Evolutionary conservation across 2,329 filamentous ascomycete genomes (phyloP).

Genomic region (Fusarium nanum): DNA sequence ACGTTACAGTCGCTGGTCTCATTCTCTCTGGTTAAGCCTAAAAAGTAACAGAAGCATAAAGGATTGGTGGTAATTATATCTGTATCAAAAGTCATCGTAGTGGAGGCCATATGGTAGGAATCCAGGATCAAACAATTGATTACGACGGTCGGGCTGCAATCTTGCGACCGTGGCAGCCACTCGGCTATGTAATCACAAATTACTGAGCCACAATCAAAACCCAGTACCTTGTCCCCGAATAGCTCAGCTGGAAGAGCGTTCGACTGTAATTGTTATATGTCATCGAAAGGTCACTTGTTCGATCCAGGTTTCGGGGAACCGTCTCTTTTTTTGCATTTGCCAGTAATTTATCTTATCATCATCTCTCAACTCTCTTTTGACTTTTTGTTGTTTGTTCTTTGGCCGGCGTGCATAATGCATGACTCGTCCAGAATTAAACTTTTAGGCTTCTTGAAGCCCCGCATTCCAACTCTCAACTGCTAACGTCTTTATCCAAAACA

Average conservation of each 20-base stretch:
- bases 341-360: background rate
- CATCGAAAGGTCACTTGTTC: slow-evolving; percentile 43
- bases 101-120: background rate
- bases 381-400: background rate
- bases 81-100: background rate
- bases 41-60: too few relatives aligned
- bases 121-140: background rate
- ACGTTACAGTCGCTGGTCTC: too few relatives aligned
- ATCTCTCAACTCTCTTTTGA: background rate
- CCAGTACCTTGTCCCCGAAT: slow-evolving; percentile 34
- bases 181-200: rapidly evolving
- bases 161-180: rapidly evolving
- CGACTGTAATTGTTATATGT: slow-evolving; percentile 33
- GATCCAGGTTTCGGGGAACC: slow-evolving; percentile 40
- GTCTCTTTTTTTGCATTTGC: slow-evolving; percentile 1
- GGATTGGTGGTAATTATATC: background rate
- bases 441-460: background rate
- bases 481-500: background rate
- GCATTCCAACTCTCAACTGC: background rate
- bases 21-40: background rate
- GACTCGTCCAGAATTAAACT: background rate
- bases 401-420: background rate
- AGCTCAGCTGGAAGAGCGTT: slow-evolving; percentile 43
- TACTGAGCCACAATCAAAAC: background rate
- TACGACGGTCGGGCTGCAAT: background rate